These are phyloP conservation scores for Pythium phragmitis DNA, from an alignment of 352 stramenopile species.

Conservation along the genomic window DNA sequence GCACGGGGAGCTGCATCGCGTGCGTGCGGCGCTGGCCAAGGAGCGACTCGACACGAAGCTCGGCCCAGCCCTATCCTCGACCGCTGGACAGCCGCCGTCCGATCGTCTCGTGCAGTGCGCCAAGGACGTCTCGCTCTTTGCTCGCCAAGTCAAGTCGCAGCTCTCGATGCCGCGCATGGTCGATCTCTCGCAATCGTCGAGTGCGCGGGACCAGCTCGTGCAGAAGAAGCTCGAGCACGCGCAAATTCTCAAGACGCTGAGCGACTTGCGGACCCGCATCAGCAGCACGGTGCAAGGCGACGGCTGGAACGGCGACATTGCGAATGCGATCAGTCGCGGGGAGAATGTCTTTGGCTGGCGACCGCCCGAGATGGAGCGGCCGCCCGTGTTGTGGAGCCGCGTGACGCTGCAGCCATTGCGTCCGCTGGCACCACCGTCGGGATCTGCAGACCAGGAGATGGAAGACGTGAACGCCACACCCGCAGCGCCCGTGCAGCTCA, in stretches of 20 bases:
- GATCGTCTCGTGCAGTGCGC: conserved; percentile 36
- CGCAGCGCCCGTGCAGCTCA: conserved; percentile 13
- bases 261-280: conserved; percentile 44
- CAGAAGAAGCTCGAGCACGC: conserved; percentile 50
- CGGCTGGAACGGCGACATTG: conserved; percentile 60
- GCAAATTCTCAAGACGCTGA: conserved; percentile 39
- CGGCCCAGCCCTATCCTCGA: conserved; percentile 17
- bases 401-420: conserved; percentile 39
- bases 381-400: conserved; percentile 54
- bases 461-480: conserved; percentile 14
- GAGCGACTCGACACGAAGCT: conserved; percentile 58
- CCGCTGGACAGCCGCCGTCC: conserved; percentile 6
- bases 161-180: conserved; percentile 70
- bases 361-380: conserved; percentile 68
- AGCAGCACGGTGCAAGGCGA: conserved; percentile 42
- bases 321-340: conserved; percentile 50
- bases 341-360: conserved; percentile 79
- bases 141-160: conserved; percentile 51
- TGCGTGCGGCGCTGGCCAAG: conserved; percentile 52
- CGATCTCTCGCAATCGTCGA: conserved; percentile 38
- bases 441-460: conserved; percentile 21
- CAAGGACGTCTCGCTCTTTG: conserved; percentile 51
- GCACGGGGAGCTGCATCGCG: conserved; percentile 47
- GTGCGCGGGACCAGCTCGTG: conserved; percentile 45
- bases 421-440: neutral